Conservation (phyloP, 768 basidiomycete genomes). For the Lactarius trivialis region DNA sequence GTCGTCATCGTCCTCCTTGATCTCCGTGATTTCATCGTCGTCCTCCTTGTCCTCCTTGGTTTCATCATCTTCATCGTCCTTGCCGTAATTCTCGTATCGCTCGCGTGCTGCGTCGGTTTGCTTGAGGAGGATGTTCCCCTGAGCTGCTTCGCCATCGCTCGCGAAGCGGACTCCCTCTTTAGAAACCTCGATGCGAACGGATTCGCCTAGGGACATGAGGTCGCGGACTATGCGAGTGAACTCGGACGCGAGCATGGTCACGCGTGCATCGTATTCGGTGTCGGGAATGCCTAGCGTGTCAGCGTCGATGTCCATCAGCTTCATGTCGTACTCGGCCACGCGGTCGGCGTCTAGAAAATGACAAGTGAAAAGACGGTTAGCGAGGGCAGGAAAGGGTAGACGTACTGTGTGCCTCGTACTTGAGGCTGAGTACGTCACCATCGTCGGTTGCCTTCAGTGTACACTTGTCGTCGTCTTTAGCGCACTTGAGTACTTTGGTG, state of each 20-base stretch:
- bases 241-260: slow-evolving; percentile 80
- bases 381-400: slow-evolving; percentile 16
- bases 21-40: slow-evolving; percentile 34
- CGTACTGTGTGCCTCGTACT: slow-evolving; percentile 86
- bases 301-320: slow-evolving; percentile 98
- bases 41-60: slow-evolving; percentile 33
- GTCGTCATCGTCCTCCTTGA: slow-evolving; percentile 33
- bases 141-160: slow-evolving; percentile 91
- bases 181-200: slow-evolving; percentile 88
- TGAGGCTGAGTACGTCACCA: slow-evolving; percentile 78
- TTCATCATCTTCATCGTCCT: slow-evolving; percentile 24
- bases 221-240: slow-evolving; percentile 93
- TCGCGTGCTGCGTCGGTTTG: slow-evolving; percentile 44
- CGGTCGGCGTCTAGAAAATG: slow-evolving; percentile 68
- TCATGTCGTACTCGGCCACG: slow-evolving; percentile 97
- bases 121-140: slow-evolving; percentile 78
- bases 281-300: slow-evolving; percentile 95
- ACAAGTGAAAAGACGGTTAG: not conserved
- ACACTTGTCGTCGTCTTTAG: slow-evolving; percentile 91
- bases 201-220: slow-evolving; percentile 84
- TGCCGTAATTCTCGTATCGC: slow-evolving; percentile 23
- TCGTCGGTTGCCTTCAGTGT: slow-evolving; percentile 89
- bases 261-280: slow-evolving; percentile 92
- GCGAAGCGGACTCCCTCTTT: slow-evolving; percentile 95
- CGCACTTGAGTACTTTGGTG: slow-evolving; percentile 94